Conservation (phyloP, 257 asterid genomes). For the Solanum sejunctum region DNA sequence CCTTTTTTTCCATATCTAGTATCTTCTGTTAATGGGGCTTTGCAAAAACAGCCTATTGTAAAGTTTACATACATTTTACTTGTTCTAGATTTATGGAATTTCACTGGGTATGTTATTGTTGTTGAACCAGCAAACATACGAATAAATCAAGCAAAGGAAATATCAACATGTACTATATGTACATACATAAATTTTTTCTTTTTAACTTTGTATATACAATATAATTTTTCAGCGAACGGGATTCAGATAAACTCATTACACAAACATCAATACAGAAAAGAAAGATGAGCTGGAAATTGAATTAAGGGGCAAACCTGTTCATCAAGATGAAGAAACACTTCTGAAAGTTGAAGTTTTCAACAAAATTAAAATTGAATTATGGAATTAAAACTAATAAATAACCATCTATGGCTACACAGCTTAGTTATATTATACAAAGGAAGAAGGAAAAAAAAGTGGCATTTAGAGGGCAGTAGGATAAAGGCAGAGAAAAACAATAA, state of each 20-base stretch:
- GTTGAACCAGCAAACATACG: background rate
- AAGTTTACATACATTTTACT: no score
- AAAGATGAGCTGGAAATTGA: background rate
- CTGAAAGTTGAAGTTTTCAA: no score
- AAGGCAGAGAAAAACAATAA: background rate
- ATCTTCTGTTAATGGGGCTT: no score
- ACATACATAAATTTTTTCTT: background rate
- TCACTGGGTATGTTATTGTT: no score
- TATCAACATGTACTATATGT: background rate
- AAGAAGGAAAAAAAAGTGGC: background rate
- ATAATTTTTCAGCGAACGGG: background rate
- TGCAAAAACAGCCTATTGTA: no score
- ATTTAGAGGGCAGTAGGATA: background rate
- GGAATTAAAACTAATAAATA: background rate
- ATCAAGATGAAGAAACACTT: background rate
- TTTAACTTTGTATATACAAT: background rate
- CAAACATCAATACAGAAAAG: background rate
- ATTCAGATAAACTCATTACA: background rate
- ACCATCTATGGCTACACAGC: background rate
- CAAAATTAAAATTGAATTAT: background rate
- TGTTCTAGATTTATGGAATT: no score
- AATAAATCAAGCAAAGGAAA: background rate
- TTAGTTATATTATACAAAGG: background rate
- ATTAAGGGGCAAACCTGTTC: background rate
- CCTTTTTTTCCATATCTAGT: no score